These are phyloP conservation scores for Neopestalotiopsis rosae DNA, from an alignment of 2,329 filamentous ascomycete genomes.

Conservation along the genomic window DNA sequence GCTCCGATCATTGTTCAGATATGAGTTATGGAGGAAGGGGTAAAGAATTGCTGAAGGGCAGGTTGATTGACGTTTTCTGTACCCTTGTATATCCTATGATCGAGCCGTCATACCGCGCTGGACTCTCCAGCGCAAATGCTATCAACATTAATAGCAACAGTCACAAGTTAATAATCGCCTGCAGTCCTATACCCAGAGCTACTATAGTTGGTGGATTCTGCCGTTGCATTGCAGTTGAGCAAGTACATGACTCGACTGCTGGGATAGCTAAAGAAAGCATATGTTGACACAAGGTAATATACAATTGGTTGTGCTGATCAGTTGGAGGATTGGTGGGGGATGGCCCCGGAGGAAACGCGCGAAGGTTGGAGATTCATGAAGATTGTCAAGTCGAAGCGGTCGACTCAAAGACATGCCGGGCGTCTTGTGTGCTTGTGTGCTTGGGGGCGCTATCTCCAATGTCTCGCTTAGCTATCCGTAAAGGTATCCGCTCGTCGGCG, in stretches of 20 bases:
- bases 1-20: not conserved
- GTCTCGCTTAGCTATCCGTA: constrained; percentile 3
- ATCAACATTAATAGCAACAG: not conserved
- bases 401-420: not conserved
- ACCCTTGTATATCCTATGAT: not conserved
- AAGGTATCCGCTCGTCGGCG: not conserved
- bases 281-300: not conserved
- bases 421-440: not conserved
- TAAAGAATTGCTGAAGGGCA: not conserved
- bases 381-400: not conserved
- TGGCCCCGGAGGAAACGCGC: not conserved
- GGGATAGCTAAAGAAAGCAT: not conserved
- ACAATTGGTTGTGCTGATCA: not conserved
- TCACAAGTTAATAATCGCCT: not conserved
- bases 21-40: not conserved
- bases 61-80: not conserved
- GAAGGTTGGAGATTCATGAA: not conserved
- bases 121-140: not conserved
- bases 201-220: constrained; percentile 4
- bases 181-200: not conserved
- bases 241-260: not conserved
- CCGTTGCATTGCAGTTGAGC: not conserved
- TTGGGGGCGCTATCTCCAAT: not conserved
- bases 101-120: not conserved
- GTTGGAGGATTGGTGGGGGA: not conserved